These are phyloP conservation scores for Thalia dealbata DNA, from an alignment of 176 grass and related monocot genomes.

Conservation along the genomic window DNA sequence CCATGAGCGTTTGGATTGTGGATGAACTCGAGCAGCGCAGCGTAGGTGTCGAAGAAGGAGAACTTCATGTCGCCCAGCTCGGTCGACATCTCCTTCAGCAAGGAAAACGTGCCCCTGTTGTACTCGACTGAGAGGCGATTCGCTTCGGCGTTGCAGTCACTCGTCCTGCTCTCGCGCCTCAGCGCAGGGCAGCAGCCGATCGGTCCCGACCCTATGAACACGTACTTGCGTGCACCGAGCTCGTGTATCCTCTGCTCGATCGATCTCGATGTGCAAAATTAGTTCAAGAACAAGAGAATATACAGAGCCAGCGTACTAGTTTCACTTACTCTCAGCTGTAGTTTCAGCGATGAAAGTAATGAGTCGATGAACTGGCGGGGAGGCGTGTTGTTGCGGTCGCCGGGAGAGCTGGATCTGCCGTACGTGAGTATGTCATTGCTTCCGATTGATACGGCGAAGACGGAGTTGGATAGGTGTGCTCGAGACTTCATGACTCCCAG, in stretches of 20 bases:
- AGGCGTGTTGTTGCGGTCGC: conserved; percentile 6
- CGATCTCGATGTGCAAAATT: too few relatives aligned
- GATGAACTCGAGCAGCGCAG: conserved; percentile 31
- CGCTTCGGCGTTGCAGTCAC: conserved; percentile 31
- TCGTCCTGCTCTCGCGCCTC: conserved; percentile 23
- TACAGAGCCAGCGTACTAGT: too few relatives aligned
- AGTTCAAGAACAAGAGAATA: too few relatives aligned
- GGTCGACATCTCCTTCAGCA: conserved; percentile 24
- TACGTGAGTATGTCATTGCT: conserved; percentile 86
- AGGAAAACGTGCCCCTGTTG: conserved; percentile 28
- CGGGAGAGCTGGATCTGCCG: conserved; percentile 27
- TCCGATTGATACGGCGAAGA: conserved; percentile 69
- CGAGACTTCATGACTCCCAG: conserved; percentile 33
- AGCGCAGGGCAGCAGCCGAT: conserved; percentile 45
- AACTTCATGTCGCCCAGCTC: conserved; percentile 30
- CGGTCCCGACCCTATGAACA: conserved; percentile 37
- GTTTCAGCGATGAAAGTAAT: conserved; percentile 33
- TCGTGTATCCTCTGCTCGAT: conserved; percentile 40
- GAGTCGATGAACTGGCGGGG: conserved; percentile 36
- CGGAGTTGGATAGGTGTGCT: conserved; percentile 45
- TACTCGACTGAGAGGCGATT: conserved; percentile 36
- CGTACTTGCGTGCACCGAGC: conserved; percentile 45
- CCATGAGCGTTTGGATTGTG: conserved; percentile 26
- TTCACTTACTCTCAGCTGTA: conserved; percentile 40
- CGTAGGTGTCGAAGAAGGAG: conserved; percentile 36